These are phyloP conservation scores for Dictyostelium intermedium DNA, from an alignment of 78 protist genomes.

Conservation along the genomic window DNA sequence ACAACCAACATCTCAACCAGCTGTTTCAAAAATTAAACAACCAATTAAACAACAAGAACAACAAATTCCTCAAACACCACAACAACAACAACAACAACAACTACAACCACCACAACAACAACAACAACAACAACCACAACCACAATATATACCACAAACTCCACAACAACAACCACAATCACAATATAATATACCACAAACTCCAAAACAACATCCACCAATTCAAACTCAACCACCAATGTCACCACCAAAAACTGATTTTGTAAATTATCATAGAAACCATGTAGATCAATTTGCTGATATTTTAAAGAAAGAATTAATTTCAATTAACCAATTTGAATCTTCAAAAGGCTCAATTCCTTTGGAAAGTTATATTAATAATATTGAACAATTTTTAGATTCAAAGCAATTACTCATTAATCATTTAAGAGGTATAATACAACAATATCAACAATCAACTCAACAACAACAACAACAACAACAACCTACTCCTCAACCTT, in stretches of 20 bases:
- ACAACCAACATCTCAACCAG: background rate
- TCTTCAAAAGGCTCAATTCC: constrained; percentile 16
- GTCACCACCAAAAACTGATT: constrained; percentile 25
- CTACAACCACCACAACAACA: background rate
- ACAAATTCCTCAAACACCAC: no score
- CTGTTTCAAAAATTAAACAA: background rate
- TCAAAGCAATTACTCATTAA: constrained; percentile 46
- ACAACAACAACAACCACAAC: background rate
- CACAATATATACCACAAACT: background rate
- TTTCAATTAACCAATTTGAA: constrained; percentile 45
- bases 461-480: constrained; percentile 23
- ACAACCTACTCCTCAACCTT: constrained; percentile 16
- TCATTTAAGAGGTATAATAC: constrained; percentile 8
- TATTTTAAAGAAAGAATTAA: constrained; percentile 42
- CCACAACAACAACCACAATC: background rate
- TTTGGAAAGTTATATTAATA: constrained; percentile 5
- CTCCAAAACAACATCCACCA: constrained; percentile 20
- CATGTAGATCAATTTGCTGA: constrained; percentile 69
- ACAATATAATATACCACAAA: background rate
- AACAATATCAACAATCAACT: constrained; percentile 25
- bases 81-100: background rate
- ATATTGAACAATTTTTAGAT: constrained; percentile 30
- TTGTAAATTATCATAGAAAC: constrained; percentile 27
- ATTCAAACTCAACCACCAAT: background rate
- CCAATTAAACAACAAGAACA: background rate